These are phyloP conservation scores for Suillus tomentosus DNA, from an alignment of 768 basidiomycete species.

Conservation along the genomic window DNA sequence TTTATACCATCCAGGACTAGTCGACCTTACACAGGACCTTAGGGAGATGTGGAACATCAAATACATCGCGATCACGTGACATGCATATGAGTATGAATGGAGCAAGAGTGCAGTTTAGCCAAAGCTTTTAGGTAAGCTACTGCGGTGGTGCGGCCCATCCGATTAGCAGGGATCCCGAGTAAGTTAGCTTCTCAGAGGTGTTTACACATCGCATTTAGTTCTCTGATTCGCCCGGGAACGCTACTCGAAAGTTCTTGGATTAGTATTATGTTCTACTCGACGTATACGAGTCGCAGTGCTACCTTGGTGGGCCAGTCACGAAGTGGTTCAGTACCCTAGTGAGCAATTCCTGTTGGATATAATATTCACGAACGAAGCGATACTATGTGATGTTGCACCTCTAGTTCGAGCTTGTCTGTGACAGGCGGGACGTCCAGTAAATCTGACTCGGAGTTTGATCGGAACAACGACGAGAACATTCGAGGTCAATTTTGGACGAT, in stretches of 20 bases:
- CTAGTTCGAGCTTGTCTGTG: not conserved
- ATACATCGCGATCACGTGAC: too few relatives aligned
- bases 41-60: too few relatives aligned
- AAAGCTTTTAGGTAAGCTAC: too few relatives aligned
- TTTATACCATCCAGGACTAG: too few relatives aligned
- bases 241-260: not conserved
- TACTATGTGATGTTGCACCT: not conserved
- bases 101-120: too few relatives aligned
- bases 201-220: not conserved
- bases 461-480: not conserved
- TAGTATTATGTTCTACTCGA: not conserved
- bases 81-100: too few relatives aligned
- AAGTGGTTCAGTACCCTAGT: not conserved
- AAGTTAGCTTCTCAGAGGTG: not conserved
- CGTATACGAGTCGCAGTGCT: not conserved
- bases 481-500: conserved; percentile 16
- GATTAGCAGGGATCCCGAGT: not conserved
- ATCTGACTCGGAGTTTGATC: not conserved
- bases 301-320: not conserved
- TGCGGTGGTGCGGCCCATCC: not conserved
- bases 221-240: not conserved
- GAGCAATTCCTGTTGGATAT: not conserved
- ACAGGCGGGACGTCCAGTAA: not conserved
- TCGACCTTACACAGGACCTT: too few relatives aligned
- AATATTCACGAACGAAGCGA: not conserved